These are phyloP conservation scores for Aspergillus alliaceus DNA, from an alignment of 2,329 filamentous ascomycete genomes.

Conservation along the genomic window DNA sequence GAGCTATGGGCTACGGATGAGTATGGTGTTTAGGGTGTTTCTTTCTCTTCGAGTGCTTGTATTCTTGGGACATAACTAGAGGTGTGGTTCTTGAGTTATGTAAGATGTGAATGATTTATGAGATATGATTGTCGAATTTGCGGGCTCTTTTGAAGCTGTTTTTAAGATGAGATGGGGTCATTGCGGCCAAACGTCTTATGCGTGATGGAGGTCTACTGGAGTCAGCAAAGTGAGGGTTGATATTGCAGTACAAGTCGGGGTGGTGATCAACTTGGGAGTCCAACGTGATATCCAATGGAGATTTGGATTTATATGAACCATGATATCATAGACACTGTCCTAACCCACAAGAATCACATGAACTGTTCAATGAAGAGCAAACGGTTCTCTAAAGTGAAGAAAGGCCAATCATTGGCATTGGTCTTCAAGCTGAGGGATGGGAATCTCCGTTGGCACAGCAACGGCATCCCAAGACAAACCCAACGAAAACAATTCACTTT, in stretches of 20 bases:
- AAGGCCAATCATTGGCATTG: background rate
- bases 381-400: background rate
- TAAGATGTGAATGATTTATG: conserved; percentile 23
- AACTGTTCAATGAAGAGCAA: background rate
- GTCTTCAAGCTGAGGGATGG: background rate
- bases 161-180: background rate
- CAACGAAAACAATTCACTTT: background rate
- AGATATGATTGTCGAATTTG: conserved; percentile 20
- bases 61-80: too few species aligned
- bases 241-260: background rate
- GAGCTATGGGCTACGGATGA: background rate
- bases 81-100: background rate
- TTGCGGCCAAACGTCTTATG: background rate
- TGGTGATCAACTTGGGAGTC: background rate
- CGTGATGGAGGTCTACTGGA: background rate
- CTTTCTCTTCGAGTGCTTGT: background rate
- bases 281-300: background rate
- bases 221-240: background rate
- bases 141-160: background rate
- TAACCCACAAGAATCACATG: background rate
- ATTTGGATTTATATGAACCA: background rate
- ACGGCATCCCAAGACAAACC: conserved; percentile 5
- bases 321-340: background rate
- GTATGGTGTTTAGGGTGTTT: conserved; percentile 9
- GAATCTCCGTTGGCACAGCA: conserved; percentile 25